These are phyloP conservation scores for Tripterygium wilfordii DNA, from an alignment of 177 flowering plant species.

Conservation along the genomic window DNA sequence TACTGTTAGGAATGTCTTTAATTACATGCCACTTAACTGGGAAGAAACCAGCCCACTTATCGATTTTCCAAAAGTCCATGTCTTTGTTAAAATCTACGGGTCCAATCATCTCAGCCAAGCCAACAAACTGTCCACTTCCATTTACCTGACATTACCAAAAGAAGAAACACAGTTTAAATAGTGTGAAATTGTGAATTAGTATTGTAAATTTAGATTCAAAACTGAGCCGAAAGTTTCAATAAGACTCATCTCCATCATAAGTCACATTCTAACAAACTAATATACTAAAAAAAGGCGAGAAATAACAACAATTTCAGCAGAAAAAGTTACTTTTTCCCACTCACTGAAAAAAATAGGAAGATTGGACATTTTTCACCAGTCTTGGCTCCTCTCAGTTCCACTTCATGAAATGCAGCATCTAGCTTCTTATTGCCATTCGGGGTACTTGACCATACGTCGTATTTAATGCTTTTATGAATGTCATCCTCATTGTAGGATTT, in stretches of 20 bases:
- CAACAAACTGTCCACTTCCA: slow-evolving; percentile 85
- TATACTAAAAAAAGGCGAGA: background rate
- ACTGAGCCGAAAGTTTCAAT: too few relatives aligned
- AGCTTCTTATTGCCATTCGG: slow-evolving; percentile 57
- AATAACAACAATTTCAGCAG: background rate
- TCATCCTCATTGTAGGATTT: slow-evolving; percentile 65
- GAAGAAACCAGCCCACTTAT: slow-evolving; percentile 88
- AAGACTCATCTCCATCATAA: too few relatives aligned
- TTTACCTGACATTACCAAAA: slow-evolving; percentile 50
- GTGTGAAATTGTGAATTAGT: too few relatives aligned
- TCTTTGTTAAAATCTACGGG: slow-evolving; percentile 68
- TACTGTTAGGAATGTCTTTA: slow-evolving; percentile 66
- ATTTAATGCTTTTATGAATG: slow-evolving; percentile 52
- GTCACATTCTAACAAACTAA: too few relatives aligned
- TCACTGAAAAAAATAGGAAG: slow-evolving; percentile 73
- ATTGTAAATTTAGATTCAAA: too few relatives aligned
- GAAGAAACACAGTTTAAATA: background rate
- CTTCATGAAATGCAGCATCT: slow-evolving; percentile 49
- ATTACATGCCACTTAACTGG: slow-evolving; percentile 82
- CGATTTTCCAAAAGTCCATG: slow-evolving; percentile 84
- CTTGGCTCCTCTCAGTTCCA: slow-evolving; percentile 24
- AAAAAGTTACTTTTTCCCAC: slow-evolving; percentile 4
- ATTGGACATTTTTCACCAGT: slow-evolving; percentile 40
- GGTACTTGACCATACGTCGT: slow-evolving; percentile 65
- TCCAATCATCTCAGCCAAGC: slow-evolving; percentile 89